These are phyloP conservation scores for Inga oerstediana DNA, from an alignment of 306 rosid genomes.

Conservation along the genomic window DNA sequence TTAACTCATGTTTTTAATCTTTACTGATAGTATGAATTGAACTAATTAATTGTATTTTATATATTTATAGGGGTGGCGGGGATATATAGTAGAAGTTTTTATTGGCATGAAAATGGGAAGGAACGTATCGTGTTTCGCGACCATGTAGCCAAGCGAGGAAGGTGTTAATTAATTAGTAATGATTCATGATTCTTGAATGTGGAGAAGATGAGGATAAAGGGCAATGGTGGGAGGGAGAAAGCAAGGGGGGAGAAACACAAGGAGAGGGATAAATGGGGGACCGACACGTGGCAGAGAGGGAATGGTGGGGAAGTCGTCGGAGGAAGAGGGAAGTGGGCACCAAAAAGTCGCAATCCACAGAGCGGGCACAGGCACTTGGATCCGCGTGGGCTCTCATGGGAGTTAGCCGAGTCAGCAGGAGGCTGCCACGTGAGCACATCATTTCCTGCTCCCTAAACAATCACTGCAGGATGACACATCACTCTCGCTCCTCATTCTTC, in stretches of 20 bases:
- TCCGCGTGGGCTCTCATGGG: conserved; percentile 37
- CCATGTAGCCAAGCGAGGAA: background rate
- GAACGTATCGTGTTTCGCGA: background rate
- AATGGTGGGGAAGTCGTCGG: conserved; percentile 38
- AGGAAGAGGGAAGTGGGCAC: background rate
- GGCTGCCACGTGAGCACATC: conserved; percentile 27
- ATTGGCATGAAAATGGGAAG: background rate
- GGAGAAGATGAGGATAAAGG: background rate
- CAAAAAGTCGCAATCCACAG: conserved; percentile 27
- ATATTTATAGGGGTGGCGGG: no score
- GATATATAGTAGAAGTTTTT: background rate
- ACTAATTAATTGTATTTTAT: no score
- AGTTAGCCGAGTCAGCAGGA: conserved; percentile 38
- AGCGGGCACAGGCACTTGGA: conserved; percentile 32
- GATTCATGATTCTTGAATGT: background rate
- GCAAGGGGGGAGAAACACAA: background rate
- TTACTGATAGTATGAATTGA: no score
- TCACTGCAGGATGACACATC: conserved; percentile 38
- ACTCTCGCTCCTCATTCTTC: conserved; percentile 27
- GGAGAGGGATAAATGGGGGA: conserved; percentile 42
- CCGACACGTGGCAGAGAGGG: conserved; percentile 40
- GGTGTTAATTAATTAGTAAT: background rate
- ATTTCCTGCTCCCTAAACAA: conserved; percentile 33
- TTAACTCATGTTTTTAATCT: no score
- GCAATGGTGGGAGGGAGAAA: no score